Evolutionary conservation across 1,284 basidiomycete species (phyloP).

Genomic region (Porogramme epimiltina): DNA sequence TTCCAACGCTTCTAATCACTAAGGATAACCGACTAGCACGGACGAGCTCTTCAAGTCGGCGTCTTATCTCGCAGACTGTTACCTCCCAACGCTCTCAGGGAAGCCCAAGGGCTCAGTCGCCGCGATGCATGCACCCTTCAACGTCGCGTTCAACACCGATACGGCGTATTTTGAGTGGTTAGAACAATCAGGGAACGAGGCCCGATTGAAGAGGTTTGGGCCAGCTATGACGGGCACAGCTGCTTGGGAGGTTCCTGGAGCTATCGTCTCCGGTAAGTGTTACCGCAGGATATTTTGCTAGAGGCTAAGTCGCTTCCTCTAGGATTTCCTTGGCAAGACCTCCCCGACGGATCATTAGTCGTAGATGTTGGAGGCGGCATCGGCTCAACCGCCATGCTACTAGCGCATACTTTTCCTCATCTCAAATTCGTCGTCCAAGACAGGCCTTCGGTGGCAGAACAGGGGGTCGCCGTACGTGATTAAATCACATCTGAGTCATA

Average conservation of each 20-base stretch:
- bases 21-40: constrained; percentile 48
- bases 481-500: constrained; percentile 20
- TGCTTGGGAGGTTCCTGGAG: constrained; percentile 56
- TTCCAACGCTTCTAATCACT: too few relatives aligned
- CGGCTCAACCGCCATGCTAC: constrained; percentile 68
- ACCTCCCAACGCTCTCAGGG: constrained; percentile 20
- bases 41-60: constrained; percentile 76
- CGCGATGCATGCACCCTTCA: constrained; percentile 37
- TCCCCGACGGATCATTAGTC: constrained; percentile 50
- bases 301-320: not conserved
- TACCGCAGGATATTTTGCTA: not conserved
- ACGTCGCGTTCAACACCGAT: constrained; percentile 34
- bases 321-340: constrained; percentile 67
- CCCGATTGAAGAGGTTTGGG: constrained; percentile 63
- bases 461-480: constrained; percentile 51
- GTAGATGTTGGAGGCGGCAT: constrained; percentile 80
- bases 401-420: constrained; percentile 56
- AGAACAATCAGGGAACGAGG: constrained; percentile 34
- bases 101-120: not conserved
- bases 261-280: constrained; percentile 40
- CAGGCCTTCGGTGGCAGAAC: constrained; percentile 57
- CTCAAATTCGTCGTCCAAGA: constrained; percentile 73
- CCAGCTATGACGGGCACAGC: constrained; percentile 70
- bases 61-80: constrained; percentile 68
- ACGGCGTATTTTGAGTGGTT: constrained; percentile 42